Evolutionary conservation across 495 filamentous ascomycete species (phyloP).

Genomic region (Staphylotrichum tortipilum): DNA sequence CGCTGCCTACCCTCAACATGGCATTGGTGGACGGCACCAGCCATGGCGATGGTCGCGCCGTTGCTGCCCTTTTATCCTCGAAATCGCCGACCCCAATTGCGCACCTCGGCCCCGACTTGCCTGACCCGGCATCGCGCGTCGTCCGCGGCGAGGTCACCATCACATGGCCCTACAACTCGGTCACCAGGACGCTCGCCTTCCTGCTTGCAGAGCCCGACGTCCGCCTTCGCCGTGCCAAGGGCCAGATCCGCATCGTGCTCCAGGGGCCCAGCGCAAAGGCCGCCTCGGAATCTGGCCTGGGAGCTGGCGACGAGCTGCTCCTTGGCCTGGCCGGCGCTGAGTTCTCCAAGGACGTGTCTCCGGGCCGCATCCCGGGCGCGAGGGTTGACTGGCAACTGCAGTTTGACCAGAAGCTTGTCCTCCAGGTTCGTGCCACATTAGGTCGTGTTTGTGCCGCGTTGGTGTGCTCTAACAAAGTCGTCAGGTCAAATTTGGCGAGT

Average conservation of each 20-base stretch:
- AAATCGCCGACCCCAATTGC: conserved; percentile 47
- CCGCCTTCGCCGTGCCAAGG: conserved; percentile 64
- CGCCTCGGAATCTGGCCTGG: conserved; percentile 56
- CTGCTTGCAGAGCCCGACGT: conserved; percentile 81
- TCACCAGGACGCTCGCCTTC: conserved; percentile 60
- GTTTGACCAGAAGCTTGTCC: conserved; percentile 46
- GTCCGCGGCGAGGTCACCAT: conserved; percentile 64
- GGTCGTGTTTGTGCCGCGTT: too few species aligned
- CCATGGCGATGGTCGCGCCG: too few species aligned
- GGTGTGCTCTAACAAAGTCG: background rate
- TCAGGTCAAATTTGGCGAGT: conserved; percentile 29
- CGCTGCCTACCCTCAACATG: conserved; percentile 13
- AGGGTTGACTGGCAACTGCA: conserved; percentile 68
- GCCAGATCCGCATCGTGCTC: conserved; percentile 78
- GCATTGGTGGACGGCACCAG: conserved; percentile 9
- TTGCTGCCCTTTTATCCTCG: conserved; percentile 13
- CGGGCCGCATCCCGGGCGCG: conserved; percentile 55
- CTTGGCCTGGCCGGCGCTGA: conserved; percentile 59
- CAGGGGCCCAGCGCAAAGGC: conserved; percentile 60
- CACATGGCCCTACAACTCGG: conserved; percentile 84
- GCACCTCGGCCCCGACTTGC: conserved; percentile 52
- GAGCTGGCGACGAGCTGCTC: conserved; percentile 66
- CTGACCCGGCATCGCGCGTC: conserved; percentile 24
- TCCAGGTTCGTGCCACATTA: conserved; percentile 45
- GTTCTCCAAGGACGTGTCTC: conserved; percentile 44